phyloP scores from a whole-genome alignment of 352 stramenopile genomes.

The Pythium insidiosum region DNA sequence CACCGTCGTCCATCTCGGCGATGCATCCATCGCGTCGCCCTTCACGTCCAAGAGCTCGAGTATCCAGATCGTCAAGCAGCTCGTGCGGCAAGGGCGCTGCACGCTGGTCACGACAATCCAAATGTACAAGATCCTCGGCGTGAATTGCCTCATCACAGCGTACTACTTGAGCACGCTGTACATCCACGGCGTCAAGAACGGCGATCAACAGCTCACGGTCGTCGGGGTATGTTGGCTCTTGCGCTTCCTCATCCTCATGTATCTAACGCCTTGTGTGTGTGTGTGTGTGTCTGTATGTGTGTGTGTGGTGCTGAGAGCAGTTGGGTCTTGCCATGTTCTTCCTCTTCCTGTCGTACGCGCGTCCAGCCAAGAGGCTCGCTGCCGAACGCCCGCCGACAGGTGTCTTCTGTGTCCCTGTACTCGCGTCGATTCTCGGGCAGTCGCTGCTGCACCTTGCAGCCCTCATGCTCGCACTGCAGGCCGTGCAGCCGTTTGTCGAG shows the following conservation, averaged over 20 bases:
- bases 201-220: constrained; percentile 84
- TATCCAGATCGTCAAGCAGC: constrained; percentile 69
- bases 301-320: constrained; percentile 15
- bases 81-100: constrained; percentile 93
- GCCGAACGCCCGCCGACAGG: constrained; percentile 67
- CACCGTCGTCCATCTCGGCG: constrained; percentile 89
- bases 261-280: background rate
- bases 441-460: constrained; percentile 87
- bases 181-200: constrained; percentile 93
- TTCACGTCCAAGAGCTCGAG: constrained; percentile 92
- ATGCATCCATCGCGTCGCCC: constrained; percentile 95
- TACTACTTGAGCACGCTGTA: constrained; percentile 93
- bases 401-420: constrained; percentile 83
- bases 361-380: constrained; percentile 85
- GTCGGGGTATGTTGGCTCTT: constrained; percentile 22
- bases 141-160: constrained; percentile 93
- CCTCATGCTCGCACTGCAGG: constrained; percentile 44
- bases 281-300: background rate
- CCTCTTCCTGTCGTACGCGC: constrained; percentile 54
- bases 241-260: too few species aligned
- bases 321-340: constrained; percentile 44
- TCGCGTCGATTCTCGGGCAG: constrained; percentile 88
- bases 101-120: constrained; percentile 95
- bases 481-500: constrained; percentile 62
- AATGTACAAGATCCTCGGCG: constrained; percentile 91